A percentile compares a stretch with the other conserved stretches of the same genome.
Evolutionary conservation across 345 rosid genomes (phyloP).

Genomic region (Hypericum perforatum): DNA sequence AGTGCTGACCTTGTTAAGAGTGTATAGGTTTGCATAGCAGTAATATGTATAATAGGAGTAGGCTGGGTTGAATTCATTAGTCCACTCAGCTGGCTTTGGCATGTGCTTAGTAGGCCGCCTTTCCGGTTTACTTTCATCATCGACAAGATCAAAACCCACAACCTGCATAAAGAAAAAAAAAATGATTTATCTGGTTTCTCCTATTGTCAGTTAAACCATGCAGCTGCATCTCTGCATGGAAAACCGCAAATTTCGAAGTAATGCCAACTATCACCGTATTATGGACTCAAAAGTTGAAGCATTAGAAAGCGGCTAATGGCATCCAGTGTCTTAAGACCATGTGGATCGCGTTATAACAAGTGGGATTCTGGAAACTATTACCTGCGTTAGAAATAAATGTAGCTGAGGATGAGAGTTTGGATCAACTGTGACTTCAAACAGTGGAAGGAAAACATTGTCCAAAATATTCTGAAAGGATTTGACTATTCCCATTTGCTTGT

Average conservation of each 20-base stretch:
- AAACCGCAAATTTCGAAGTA: too few relatives aligned
- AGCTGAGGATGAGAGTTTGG: conserved; percentile 99
- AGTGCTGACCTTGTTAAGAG: conserved; percentile 68
- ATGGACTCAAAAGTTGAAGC: too few relatives aligned
- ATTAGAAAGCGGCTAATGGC: too few relatives aligned
- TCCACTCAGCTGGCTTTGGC: conserved; percentile 99
- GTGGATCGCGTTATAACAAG: background rate
- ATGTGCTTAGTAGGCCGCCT: conserved; percentile 99
- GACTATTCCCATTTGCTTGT: conserved; percentile 99
- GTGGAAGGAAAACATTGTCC: conserved; percentile 92
- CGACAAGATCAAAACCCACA: conserved; percentile 95
- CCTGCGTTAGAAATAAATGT: conserved; percentile 96
- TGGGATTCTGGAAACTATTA: conserved; percentile 10
- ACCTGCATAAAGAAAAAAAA: conserved; percentile 44
- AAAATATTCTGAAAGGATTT: conserved; percentile 98
- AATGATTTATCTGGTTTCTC: background rate
- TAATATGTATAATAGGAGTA: conserved; percentile 88
- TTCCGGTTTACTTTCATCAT: conserved; percentile 99
- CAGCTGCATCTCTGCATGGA: too few relatives aligned
- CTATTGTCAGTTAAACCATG: too few relatives aligned
- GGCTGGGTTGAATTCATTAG: conserved; percentile 92
- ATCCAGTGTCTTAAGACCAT: background rate
- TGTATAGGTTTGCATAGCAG: conserved; percentile 90
- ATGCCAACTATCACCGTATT: too few relatives aligned
- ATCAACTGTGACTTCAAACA: conserved; percentile 94